These are phyloP conservation scores for Henckelia pumila DNA, from an alignment of 257 asterid species.

Conservation along the genomic window DNA sequence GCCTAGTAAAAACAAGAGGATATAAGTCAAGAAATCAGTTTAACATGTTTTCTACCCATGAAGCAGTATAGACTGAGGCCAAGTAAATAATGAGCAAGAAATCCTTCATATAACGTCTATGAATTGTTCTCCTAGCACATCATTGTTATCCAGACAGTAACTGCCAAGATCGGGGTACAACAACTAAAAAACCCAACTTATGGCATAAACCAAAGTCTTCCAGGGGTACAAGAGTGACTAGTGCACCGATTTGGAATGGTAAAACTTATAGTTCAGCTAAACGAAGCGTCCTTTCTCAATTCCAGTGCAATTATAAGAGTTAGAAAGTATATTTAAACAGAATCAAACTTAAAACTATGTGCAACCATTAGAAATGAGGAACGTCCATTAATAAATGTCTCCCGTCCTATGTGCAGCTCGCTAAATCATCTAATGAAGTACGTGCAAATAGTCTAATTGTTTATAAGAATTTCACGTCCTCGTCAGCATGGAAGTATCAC, in stretches of 20 bases:
- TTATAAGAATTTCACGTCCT: neutral
- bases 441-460: neutral
- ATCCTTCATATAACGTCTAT: neutral
- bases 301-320: neutral
- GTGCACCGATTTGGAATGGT: neutral
- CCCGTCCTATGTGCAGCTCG: neutral
- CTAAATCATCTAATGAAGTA: neutral
- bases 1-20: neutral
- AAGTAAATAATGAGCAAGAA: neutral
- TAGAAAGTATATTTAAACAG: neutral
- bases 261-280: neutral
- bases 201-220: neutral
- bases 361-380: neutral
- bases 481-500: conserved; percentile 4
- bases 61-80: neutral
- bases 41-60: neutral
- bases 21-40: no score
- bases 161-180: neutral
- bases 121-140: neutral
- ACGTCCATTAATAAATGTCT: neutral
- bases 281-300: neutral
- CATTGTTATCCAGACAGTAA: neutral
- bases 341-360: no score
- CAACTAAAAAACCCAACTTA: neutral
- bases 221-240: neutral